Conservation (phyloP, 169 alveolate genomes). For the Cryptosporidium ubiquitum region DNA sequence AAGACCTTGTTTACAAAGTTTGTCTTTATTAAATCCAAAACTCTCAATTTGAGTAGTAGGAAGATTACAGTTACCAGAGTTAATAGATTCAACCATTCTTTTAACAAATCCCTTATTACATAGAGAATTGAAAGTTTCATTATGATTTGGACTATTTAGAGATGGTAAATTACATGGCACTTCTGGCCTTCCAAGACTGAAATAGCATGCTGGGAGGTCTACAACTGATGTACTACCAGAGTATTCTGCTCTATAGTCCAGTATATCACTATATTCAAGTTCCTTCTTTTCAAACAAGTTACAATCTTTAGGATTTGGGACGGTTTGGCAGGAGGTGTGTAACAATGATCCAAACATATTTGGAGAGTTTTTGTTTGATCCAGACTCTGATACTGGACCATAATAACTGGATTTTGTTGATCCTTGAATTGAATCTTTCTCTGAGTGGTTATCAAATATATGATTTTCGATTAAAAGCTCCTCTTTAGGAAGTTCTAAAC, state of each 20-base stretch:
- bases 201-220: constrained; percentile 12
- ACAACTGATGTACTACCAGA: constrained; percentile 8
- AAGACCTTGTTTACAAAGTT: neutral
- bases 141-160: neutral
- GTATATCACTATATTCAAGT: constrained; percentile 44
- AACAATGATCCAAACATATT: neutral
- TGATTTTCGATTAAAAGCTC: constrained; percentile 16
- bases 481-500: neutral
- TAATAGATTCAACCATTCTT: constrained; percentile 20
- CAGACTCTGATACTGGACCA: neutral
- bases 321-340: neutral
- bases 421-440: constrained; percentile 22
- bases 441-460: constrained; percentile 15
- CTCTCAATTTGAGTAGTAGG: neutral
- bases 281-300: constrained; percentile 36
- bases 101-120: constrained; percentile 42
- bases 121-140: neutral
- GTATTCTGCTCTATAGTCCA: constrained; percentile 61
- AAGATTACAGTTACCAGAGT: neutral
- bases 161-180: neutral
- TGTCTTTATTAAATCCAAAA: constrained; percentile 2
- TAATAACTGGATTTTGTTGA: constrained; percentile 29
- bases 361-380: neutral
- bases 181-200: neutral
- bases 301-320: neutral